Conservation (phyloP, 2,329 filamentous ascomycete species). For the Helotiales sp. region DNA sequence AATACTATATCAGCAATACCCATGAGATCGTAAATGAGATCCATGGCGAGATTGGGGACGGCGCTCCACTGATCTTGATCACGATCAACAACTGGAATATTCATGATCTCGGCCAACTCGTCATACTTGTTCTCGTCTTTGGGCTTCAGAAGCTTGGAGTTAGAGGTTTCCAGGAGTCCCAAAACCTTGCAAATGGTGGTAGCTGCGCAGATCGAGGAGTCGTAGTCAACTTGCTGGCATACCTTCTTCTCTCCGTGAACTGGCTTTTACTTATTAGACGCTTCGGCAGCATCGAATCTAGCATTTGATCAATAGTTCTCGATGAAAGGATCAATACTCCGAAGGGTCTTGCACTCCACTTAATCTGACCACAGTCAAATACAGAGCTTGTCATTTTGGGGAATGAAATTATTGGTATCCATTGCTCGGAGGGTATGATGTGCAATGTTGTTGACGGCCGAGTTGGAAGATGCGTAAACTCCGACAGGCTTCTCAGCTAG, state of each 20-base stretch:
- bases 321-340: background rate
- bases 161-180: background rate
- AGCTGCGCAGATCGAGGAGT: background rate
- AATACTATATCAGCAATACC: background rate
- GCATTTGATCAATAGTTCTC: background rate
- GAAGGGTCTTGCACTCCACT: background rate
- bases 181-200: background rate
- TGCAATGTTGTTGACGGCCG: background rate
- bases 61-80: background rate
- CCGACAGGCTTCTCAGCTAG: background rate
- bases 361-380: background rate
- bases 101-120: background rate
- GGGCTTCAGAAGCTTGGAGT: background rate
- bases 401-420: background rate
- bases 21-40: background rate
- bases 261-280: too few relatives aligned
- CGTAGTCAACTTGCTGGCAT: background rate
- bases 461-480: background rate
- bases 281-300: background rate
- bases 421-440: background rate
- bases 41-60: background rate
- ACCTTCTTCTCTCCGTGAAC: too few relatives aligned
- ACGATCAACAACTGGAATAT: background rate
- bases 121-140: background rate
- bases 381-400: background rate